Evolutionary conservation across 1,284 basidiomycete species (phyloP), one percentile per base, ranked within the genome.

Genomic region (Moesziomyces parantarcticus): DNA sequence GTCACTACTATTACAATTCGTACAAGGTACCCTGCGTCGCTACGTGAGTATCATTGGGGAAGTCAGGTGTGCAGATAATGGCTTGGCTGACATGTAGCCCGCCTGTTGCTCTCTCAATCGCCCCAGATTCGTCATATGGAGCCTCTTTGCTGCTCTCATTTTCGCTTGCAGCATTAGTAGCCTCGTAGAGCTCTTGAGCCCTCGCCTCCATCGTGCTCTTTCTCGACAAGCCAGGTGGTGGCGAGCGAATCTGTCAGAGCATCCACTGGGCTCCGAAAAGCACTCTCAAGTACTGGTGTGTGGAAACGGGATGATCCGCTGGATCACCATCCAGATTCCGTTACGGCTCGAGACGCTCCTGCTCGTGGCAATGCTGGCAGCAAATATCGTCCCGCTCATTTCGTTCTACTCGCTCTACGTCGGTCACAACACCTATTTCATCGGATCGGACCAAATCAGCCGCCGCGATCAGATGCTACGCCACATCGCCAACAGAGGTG

Each of bases 401-500:
- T 61, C 65, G 8, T 69, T 69, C 41, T 79, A 77, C 53, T 46
- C 51, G 16, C 46, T 63, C 7, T 58, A 53, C 5, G 2, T 51
- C 4, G 63, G 29, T 18, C 43, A 60, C 10, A 32, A 55, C 36
- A 62, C 65, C 45, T 39, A 53, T 22, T 48, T 58, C 45, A 50
- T 16, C 55, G 26, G 26, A 75, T 58, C 63, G 2, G 70, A 49
- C n/a, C 57, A 52, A 16, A 23, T 39, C 13, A 57, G 62, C 41
- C 51, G 55, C 32, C 59, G 59, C 16, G 53, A 58, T 44, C 70
- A 73, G 45, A 52, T 63, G 25, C 42, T 34, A 5, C 62, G 75
- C 8, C 65, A 75, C 43, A 29, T 82, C 18, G 70, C 77, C 29
- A 78, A 81, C 50, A 72, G 84, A 9, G 59, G 78, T 1, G 83